Conservation (phyloP, 768 basidiomycete genomes). For the Leucocoprinus sp. region DNA sequence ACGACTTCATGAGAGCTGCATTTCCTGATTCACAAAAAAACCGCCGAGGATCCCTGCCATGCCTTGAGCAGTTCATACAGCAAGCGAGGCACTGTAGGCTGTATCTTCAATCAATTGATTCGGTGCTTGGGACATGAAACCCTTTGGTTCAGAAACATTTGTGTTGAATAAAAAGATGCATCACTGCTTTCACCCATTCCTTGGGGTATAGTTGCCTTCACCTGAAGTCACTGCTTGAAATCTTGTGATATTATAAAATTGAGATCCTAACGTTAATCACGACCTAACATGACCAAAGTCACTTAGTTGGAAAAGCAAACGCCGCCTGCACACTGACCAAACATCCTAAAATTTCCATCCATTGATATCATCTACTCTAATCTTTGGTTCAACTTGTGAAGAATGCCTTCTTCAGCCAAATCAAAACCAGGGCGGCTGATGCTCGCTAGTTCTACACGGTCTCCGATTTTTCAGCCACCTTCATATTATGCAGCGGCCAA, state of each 20-base stretch:
- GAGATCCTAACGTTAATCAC: too few relatives aligned
- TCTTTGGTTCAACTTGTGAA: too few relatives aligned
- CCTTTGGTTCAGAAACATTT: constrained; percentile 13
- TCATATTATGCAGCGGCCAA: constrained; percentile 13
- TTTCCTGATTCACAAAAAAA: constrained; percentile 33
- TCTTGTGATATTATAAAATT: too few relatives aligned
- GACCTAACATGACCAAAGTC: too few relatives aligned
- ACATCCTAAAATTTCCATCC: too few relatives aligned
- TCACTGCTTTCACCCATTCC: too few relatives aligned
- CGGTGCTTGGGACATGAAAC: constrained; percentile 10
- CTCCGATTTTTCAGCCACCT: constrained; percentile 6
- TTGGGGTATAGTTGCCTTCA: too few relatives aligned
- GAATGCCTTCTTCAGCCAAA: not conserved
- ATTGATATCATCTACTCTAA: too few relatives aligned
- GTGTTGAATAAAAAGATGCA: too few relatives aligned
- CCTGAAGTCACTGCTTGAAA: too few relatives aligned
- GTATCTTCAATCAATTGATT: constrained; percentile 6
- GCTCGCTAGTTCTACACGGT: not conserved
- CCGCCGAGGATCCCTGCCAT: constrained; percentile 39
- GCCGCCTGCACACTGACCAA: too few relatives aligned
- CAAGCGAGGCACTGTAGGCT: constrained; percentile 12
- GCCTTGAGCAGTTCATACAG: constrained; percentile 23
- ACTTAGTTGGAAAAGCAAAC: too few relatives aligned
- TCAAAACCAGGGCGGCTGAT: not conserved
- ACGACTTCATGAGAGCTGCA: constrained; percentile 29